Base-by-base conservation (phyloP, 306 rosid species). In the Quercus ilex region DNA sequence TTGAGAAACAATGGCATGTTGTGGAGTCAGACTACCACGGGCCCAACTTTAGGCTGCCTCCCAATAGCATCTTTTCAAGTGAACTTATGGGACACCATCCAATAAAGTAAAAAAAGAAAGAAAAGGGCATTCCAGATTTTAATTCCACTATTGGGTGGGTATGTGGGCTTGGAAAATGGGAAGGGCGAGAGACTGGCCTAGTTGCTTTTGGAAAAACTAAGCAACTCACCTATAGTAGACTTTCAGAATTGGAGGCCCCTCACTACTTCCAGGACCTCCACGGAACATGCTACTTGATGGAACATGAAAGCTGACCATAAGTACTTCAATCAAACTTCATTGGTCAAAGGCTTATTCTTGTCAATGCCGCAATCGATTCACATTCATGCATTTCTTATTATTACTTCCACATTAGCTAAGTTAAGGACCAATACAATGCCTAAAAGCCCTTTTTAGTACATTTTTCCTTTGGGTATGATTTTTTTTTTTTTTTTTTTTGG, bases 51-150 rank as follows among this genome's bases (percentile, higher is more conserved):
- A 74, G 85, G 87, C 70, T 88, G 94, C 86, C 83, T 74, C 83
- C 87, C 91, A 88, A 78, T 87, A 80, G 74, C 85, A 87, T 86
- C 87, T 76, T 80, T 83, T 89, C 87, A 79, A 19, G 71, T 26
- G 38, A 70, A 80, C 59, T 76, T 74, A 76, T 51, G 82, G 41
- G 81, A 71, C 79, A 77, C 68, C 38, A 49, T 69, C 49, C 78
- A 59, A 9, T 35, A n/a, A 69, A 63, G 46, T 41, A 8, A 41
- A 41, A 41, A 8, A 41, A 7, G 12, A 8, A 41, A 2, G 12
- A 2, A 15, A 8, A 55, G 73, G 43, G 31, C 25, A 60, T 60
- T 83, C 53, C 52, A 80, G 78, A 73, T 56, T 38, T 78, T 77
- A 87, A 64, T 6, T 62, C 35, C 38, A 38, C 56, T 11, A 18